Percentiles rank a stretch among this genome's conserved stretches.
Evolutionary conservation across 352 stramenopile genomes (phyloP).

Genomic region (Phytophthora citricola): DNA sequence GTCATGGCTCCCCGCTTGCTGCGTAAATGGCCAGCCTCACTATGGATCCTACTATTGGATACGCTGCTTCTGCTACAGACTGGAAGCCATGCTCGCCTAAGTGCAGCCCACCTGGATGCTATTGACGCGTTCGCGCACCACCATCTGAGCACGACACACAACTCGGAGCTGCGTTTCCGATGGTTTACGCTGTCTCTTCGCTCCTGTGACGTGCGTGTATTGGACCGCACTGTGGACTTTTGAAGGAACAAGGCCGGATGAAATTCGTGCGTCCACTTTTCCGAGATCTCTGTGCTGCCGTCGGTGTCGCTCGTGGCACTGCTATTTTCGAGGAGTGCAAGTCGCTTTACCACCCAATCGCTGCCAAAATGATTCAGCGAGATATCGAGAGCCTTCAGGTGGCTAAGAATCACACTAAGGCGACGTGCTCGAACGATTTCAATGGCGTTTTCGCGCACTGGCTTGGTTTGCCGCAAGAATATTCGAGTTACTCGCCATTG

Average conservation of each 20-base stretch:
- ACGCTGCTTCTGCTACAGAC: conserved; percentile 50
- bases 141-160: conserved; percentile 54
- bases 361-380: conserved; percentile 69
- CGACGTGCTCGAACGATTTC: conserved; percentile 27
- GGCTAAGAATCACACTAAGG: conserved; percentile 8
- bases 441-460: conserved; percentile 35
- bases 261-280: conserved; percentile 75
- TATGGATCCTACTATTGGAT: conserved; percentile 65
- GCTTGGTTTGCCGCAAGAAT: conserved; percentile 38
- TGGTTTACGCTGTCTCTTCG: conserved; percentile 68
- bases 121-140: conserved; percentile 55
- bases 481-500: conserved; percentile 39
- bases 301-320: conserved; percentile 26
- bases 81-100: conserved; percentile 18
- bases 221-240: conserved; percentile 46
- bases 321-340: conserved; percentile 54
- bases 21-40: conserved; percentile 49
- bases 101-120: conserved; percentile 45
- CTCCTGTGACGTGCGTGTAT: conserved; percentile 43
- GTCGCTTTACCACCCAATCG: conserved; percentile 67
- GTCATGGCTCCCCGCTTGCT: conserved; percentile 9
- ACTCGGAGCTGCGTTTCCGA: conserved; percentile 70
- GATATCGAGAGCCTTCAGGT: conserved; percentile 38
- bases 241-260: conserved; percentile 73
- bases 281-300: conserved; percentile 48